phyloP scores from a whole-genome alignment of 257 asterid species.

The Catharanthus roseus region DNA sequence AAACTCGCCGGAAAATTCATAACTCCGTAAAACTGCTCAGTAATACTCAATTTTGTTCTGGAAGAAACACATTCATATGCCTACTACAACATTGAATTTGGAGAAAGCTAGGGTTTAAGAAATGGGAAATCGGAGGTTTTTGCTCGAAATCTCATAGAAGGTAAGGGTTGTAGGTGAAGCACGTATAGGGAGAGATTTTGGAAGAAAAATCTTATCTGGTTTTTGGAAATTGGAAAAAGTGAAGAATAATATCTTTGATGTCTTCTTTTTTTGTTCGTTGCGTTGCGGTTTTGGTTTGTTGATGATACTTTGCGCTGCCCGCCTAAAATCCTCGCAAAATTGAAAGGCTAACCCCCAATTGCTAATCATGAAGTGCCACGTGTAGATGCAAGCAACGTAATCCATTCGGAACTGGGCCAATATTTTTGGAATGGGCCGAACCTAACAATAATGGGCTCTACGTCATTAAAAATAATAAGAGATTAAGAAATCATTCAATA shows the following conservation, averaged over 20 bases:
- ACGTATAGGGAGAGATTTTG: not conserved
- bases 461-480: too few relatives aligned
- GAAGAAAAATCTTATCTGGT: slow-evolving; percentile 14
- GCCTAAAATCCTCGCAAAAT: slow-evolving; percentile 11
- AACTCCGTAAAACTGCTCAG: not conserved
- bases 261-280: not conserved
- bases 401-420: not conserved
- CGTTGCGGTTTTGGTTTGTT: not conserved
- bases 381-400: not conserved
- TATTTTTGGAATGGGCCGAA: not conserved
- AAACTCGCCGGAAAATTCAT: slow-evolving; percentile 58
- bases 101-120: slow-evolving; percentile 2
- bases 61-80: slow-evolving; percentile 2
- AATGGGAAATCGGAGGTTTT: not conserved
- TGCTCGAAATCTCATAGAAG: too few relatives aligned
- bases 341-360: slow-evolving; percentile 7
- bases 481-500: too few relatives aligned
- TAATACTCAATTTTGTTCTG: not conserved
- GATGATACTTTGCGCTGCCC: slow-evolving; percentile 17
- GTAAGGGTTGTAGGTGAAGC: too few relatives aligned
- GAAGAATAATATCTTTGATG: slow-evolving; percentile 4
- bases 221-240: not conserved
- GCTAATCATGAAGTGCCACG: slow-evolving; percentile 10
- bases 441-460: not conserved
- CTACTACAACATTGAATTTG: slow-evolving; percentile 4